Conservation (phyloP, 164 flowering plant genomes). For the Chimonanthus salicifolius region DNA sequence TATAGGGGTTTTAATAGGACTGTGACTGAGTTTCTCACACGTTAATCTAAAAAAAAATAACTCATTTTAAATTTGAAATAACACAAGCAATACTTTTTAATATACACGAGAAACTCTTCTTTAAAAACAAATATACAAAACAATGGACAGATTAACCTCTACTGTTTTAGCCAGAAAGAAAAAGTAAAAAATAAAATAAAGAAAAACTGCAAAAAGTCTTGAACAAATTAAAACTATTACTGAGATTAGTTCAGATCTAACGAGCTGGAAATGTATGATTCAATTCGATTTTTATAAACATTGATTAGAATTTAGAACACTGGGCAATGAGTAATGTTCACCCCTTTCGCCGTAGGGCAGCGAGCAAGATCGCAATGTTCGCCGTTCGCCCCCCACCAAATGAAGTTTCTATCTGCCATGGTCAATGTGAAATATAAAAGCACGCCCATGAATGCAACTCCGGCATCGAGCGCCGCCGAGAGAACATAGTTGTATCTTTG, state of each 20-base stretch:
- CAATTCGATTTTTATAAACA: conserved; percentile 8
- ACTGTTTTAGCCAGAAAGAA: too few relatives aligned
- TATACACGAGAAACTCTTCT: too few relatives aligned
- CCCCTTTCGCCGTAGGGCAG: conserved; percentile 81
- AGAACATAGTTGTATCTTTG: conserved; percentile 84
- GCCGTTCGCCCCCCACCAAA: conserved; percentile 84
- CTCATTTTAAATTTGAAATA: too few relatives aligned
- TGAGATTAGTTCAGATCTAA: too few relatives aligned
- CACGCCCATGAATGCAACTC: conserved; percentile 89
- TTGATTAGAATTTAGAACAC: not conserved
- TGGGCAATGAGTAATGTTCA: conserved; percentile 58
- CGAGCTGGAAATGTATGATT: too few relatives aligned
- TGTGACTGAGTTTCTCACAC: too few relatives aligned
- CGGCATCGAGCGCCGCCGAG: conserved; percentile 91
- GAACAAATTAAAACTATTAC: too few relatives aligned
- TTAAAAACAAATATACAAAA: too few relatives aligned
- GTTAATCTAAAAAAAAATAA: too few relatives aligned
- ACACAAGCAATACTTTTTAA: too few relatives aligned
- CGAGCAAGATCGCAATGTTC: conserved; percentile 71
- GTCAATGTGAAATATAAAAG: conserved; percentile 57
- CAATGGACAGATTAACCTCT: too few relatives aligned
- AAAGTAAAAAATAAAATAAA: not conserved
- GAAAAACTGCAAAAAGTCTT: not conserved
- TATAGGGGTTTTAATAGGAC: too few relatives aligned
- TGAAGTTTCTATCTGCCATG: conserved; percentile 38